Conservation (phyloP, 2,329 filamentous ascomycete species). For the Graphiopsis chlorocephala region DNA sequence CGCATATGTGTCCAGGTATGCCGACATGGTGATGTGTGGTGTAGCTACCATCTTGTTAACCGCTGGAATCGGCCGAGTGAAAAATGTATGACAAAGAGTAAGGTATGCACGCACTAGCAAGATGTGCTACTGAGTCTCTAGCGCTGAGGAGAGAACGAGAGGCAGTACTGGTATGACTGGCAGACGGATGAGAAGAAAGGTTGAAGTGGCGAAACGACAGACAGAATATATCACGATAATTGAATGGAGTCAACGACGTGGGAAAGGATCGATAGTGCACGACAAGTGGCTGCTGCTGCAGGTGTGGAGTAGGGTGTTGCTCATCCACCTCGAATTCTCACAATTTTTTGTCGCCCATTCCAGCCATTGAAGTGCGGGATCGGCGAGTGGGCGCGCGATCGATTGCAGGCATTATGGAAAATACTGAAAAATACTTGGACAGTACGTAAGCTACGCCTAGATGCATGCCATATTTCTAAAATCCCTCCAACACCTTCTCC, state of each 20-base stretch:
- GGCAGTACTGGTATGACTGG: neutral
- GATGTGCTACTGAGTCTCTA: conserved; percentile 10
- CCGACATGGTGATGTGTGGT: conserved; percentile 25
- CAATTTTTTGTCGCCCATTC: conserved; percentile 11
- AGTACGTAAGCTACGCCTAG: neutral
- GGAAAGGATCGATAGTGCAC: conserved; percentile 13
- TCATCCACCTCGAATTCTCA: conserved; percentile 10
- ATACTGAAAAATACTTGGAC: neutral
- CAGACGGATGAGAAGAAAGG: neutral
- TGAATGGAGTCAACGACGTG: conserved; percentile 3
- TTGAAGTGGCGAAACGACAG: neutral
- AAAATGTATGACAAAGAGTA: conserved; percentile 8
- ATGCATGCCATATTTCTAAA: neutral
- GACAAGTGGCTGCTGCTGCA: neutral
- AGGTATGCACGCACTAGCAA: conserved; percentile 4
- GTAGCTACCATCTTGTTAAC: conserved; percentile 16
- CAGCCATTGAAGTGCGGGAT: conserved; percentile 8
- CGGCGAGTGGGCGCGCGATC: conserved; percentile 4
- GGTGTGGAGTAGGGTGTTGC: conserved; percentile 12
- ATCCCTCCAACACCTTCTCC: neutral
- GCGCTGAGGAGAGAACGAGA: neutral
- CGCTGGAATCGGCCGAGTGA: neutral
- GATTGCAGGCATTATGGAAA: neutral
- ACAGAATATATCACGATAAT: conserved; percentile 3
- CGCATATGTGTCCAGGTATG: conserved; percentile 31